Evolutionary conservation across 305 asterid genomes (phyloP), one percentile per base, ranked within the genome.

Genomic region (Caryopteris hybrid): DNA sequence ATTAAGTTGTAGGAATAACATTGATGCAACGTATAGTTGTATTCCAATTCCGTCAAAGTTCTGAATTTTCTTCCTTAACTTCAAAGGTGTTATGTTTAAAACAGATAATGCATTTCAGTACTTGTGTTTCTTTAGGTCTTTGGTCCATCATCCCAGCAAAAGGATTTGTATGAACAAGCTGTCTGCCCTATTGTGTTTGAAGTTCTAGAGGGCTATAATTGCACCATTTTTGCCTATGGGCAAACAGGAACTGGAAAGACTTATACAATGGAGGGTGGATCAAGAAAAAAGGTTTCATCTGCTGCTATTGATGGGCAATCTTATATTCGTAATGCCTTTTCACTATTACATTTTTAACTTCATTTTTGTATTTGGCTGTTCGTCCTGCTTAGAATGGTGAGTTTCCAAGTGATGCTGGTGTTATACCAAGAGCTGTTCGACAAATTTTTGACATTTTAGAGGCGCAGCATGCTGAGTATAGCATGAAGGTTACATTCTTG

Each of bases 221-320:
- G 98, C 88, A 95, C 99, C 23, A 92, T 95, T 55, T 95, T 95
- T 77, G 99, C 98, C 18, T 95, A 95, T 74, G 98, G 99, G 50
- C 98, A 92, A 83, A 95, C 98, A 3, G 99, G 98, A 78, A 94
- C 98, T 0, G 99, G 99, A 76, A 94, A 94, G 79, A 94, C 99
- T 20, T 95, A 95, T 67, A 95, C 99, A 14, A 95, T 95, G 99
- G 98, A 95, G 86, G 99, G 99, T 71, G 99, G 96, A 76, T 88
- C 91, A 68, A 85, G 98, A 57, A 92, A 89, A 81, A 95, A 87
- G 97, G 99, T 95, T 45, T 33, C 73, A 18, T 27, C 42, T 46
- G 54, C 16, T 58, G 54, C 34, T 45, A 20, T n/a, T 50, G 63
- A 52, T 61, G 47, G 23, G 63, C 11, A 21, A 38, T 69, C 42